Percentiles rank a stretch among this genome's conserved stretches.
These are phyloP conservation scores for Protomyces pachydermus DNA, from an alignment of 1,139 yeast genomes.

Conservation along the genomic window DNA sequence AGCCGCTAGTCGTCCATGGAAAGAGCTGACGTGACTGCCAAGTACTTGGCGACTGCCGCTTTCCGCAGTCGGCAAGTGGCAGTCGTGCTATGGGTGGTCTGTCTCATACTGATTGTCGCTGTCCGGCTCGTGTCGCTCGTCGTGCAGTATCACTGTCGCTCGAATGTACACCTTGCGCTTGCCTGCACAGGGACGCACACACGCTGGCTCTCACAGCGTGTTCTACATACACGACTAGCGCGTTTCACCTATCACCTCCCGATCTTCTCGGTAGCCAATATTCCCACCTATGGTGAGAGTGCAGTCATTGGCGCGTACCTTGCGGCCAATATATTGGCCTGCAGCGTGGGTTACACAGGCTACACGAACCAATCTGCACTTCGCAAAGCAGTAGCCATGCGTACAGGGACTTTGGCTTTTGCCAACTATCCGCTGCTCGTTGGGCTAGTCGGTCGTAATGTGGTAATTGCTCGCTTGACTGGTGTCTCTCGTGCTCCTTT, in stretches of 20 bases:
- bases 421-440: neutral
- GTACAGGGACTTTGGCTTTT: neutral
- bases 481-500: neutral
- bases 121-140: neutral
- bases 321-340: neutral
- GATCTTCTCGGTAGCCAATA: neutral
- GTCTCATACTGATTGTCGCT: neutral
- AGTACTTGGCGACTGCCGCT: neutral
- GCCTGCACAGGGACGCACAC: neutral
- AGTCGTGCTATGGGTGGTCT: neutral
- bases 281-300: neutral
- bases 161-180: neutral
- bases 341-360: neutral
- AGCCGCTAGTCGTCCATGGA: neutral
- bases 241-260: too few species aligned
- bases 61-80: neutral
- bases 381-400: neutral
- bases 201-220: neutral
- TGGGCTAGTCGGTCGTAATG: neutral
- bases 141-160: neutral
- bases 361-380: neutral
- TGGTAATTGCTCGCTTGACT: neutral
- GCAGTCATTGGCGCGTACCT: neutral
- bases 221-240: neutral
- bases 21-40: neutral